Base-by-base conservation (phyloP, 108 stramenopile species). In the Nannochloropsis granulata region DNA sequence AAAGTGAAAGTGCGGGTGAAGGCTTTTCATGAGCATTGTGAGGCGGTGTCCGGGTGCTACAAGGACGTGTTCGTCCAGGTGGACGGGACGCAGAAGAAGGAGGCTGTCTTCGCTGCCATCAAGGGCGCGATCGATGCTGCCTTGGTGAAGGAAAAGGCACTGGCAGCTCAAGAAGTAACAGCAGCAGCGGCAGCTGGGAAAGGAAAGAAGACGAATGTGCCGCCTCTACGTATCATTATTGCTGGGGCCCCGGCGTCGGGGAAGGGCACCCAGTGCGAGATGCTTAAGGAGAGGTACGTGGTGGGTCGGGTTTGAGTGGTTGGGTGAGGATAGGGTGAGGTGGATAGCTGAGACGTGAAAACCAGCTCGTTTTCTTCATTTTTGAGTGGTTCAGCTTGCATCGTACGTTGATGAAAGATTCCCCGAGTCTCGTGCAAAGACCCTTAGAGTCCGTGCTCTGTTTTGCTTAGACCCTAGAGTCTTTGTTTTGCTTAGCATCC, bases 221-320 rank as follows among this genome's bases (percentile, higher is more conserved):
- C 45, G 45, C 45, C 45, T 8, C 84, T 82, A 23, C 86, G 45
- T 12, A 85, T 98, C 44, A 86, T 98, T 43, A 92, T 98, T 13
- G 95, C 97, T 21, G 98, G 98, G 16, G 96, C 95, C 19, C 98
- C 98, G 5, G 98, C 97, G 21, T 92, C 93, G 24, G 98, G 98
- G 21, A 98, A 98, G 86, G 98, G 98, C 26, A 84, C 97, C 25
- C 90, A 91, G 87, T 91, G 90, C 88, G 90, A 89, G 81, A 43
- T 88, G 84, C 85, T 88, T 46, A 82, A 83, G 79, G 84, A 88
- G 25, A 85, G 79, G 25, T 46, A 46, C 14, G 45, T 46, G 45
- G 45, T 46, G 45, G 16, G 14, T 14, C 16, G 45, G 14, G 45
- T 16, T 46, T 16, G 14, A 16, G 45, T 14, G 13, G 45, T 14